Evolutionary conservation across 371 early-diverging fungal species (phyloP), one percentile per base, ranked within the genome.

Genomic region (Chytridium lagenaria): DNA sequence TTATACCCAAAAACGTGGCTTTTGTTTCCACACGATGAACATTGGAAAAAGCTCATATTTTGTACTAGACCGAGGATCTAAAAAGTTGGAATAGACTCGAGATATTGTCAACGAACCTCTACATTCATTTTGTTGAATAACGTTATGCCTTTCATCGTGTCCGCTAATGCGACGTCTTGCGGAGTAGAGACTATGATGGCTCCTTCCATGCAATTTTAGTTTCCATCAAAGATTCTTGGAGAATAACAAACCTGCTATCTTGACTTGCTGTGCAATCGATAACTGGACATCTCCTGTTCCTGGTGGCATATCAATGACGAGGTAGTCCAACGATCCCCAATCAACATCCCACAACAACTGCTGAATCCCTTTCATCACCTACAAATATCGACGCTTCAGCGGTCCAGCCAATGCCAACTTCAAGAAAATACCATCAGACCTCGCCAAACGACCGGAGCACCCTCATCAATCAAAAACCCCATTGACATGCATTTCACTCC

Each of bases 251-350:
- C n/a, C 50, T 16, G 16, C 51, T 40, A 95, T 77, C 19, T 86
- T 87, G 5, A 94, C 84, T 74, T 91, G 92, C 80, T 95, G 96
- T 63, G 89, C 86, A 55, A 95, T 90, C 0, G 94, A 91, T 55
- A 95, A 71, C 77, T 94, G 94, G 7, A 92, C 91, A 79, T 95
- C 96, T 19, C 96, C 96, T 1, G 96, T 95, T 0, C 96, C 96
- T 26, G 96, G 96, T 31, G 96, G 96, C 92, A 94, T 91, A 75
- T 95, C 96, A 73, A 95, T 91, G 22, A 95, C 92, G 15, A 95
- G 76, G 10, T 92, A 75, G 78, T 95, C 96, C 31, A 92, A 69
- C 0, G 2, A 85, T 84, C 52, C n/a, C 96, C 96, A 95, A 5
- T 92, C 90, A 28, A 93, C 93, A 76, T 93, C 90, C 74, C 93